Base-by-base conservation (phyloP, 371 early-diverging fungal genomes). In the Lichtheimia hyalospora region DNA sequence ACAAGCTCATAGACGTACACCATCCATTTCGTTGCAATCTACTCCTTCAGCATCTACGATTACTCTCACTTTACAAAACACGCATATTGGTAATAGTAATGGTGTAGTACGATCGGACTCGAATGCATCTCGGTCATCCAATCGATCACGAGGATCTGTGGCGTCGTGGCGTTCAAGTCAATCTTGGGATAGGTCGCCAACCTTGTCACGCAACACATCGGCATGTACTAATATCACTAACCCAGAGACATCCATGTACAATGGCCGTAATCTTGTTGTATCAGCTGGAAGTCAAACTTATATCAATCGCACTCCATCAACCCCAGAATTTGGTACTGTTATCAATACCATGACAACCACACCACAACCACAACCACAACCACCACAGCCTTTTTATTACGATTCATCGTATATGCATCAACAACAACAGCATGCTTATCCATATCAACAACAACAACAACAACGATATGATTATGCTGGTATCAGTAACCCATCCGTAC, bases 51-150 rank as follows among this genome's bases (percentile, higher is more conserved):
- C 63, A 48, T 60, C 68, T 3, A 41, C 62, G 3, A 53, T 52
- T 5, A 63, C 56, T 10, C 24, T 50, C 16, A 50, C 59, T 6
- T 34, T 61, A 10, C 50, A 48, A 23, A 64, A 57, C n/a, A 50
- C 54, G 4, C 16, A 44, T 52, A 39, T 56, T 18, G 21, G 25
- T 3, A 65, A 46, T 25, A 39, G 43, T 13, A 34, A 34, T 34
- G 64, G 62, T 39, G 49, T 58, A 4, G 65, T 73, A 3, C 67
- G 79, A 40, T 69, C 71, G 0, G 71, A 73, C 44, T 74, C 77
- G 1, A 62, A 63, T 18, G 63, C 67, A 8, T 70, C 70, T 12
- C 60, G 61, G 12, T 52, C 66, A n/a, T 76, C 77, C n/a, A 43
- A 58, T 13, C 64, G 62, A 8, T 75, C 78, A 0, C 49, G 55